Percentiles rank a stretch among this genome's conserved stretches.
Conservation (phyloP, 129 eudicot genomes). For the Chrysanthemum seticuspe region DNA sequence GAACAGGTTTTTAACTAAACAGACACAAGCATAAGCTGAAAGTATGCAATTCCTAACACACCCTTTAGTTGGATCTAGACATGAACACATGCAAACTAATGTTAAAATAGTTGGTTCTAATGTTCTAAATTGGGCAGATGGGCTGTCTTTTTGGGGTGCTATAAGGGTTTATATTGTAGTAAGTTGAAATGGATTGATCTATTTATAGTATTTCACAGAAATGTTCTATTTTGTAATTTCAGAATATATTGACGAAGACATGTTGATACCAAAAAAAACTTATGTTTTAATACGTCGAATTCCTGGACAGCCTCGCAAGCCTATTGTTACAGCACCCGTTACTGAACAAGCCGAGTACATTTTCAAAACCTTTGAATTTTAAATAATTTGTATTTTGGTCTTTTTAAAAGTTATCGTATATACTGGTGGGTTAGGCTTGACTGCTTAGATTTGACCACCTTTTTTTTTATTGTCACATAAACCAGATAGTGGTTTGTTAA, state of each 20-base stretch:
- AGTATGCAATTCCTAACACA: neutral
- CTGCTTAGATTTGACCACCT: slow-evolving; percentile 28
- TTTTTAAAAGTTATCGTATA: slow-evolving; percentile 1
- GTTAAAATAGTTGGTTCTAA: slow-evolving; percentile 16
- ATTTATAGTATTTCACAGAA: slow-evolving; percentile 43
- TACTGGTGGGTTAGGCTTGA: slow-evolving; percentile 25
- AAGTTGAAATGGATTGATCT: slow-evolving; percentile 27
- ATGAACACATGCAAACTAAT: neutral
- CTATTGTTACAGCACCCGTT: slow-evolving; percentile 77
- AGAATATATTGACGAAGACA: slow-evolving; percentile 89
- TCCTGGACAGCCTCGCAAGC: slow-evolving; percentile 95
- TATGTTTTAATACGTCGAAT: slow-evolving; percentile 92
- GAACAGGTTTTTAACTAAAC: too few relatives aligned
- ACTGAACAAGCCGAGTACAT: slow-evolving; percentile 68
- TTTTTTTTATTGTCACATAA: slow-evolving; percentile 17
- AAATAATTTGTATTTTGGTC: too few relatives aligned
- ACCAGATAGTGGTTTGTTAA: slow-evolving; percentile 25
- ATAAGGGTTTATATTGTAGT: slow-evolving; percentile 18
- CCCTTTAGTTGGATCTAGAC: neutral
- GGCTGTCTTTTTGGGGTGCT: slow-evolving; percentile 11
- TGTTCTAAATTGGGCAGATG: slow-evolving; percentile 4
- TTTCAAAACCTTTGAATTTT: slow-evolving; percentile 61
- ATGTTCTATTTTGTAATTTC: slow-evolving; percentile 62
- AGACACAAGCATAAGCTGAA: too few relatives aligned
- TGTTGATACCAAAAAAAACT: slow-evolving; percentile 90